Evolutionary conservation across 352 stramenopile genomes (phyloP), one percentile per base, ranked within the genome.

Genomic region (Globisporangium middletonii): DNA sequence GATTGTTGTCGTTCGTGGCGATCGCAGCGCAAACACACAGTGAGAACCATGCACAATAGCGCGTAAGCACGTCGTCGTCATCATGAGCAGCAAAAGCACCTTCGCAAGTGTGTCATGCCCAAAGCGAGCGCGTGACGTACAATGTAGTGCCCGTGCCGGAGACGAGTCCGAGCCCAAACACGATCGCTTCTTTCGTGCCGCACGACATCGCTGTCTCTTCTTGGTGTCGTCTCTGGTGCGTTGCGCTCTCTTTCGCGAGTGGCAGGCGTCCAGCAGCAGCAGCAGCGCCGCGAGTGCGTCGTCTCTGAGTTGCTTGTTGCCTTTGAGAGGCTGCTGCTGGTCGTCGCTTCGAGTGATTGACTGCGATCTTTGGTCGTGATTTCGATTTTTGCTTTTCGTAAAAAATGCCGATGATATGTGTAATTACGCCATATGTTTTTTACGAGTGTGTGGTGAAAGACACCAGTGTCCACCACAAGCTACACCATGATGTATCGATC

Each of bases 81-180:
- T 9, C 2, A 5, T 6, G 15, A 28, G 0, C 16, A 61, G 15
- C 2, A 26, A 23, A 23, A 23, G 23, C 23, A 23, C 23, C 23
- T 23, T 16, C 58, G 26, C 48, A 43, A 18, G 16, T 26, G 47
- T 54, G 13, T 23, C 38, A 50, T 35, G 54, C 28, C 2, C 43
- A 48, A 18, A 26, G 43, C n/a, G 43, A 48, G n/a, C 5, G 43
- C 11, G 16, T 4, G 8, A 83, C 80, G 55, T 82, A 92, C 84
- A 94, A 60, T 26, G 84, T 94, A 28, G 82, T 92, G 64, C 84
- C 82, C 16, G 84, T 94, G 71, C 84, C 84, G 9, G 84, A 92
- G 69, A 94, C 60, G 27, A 94, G 72, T 7, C 84, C 84, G 59
- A 94, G 75, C 51, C 67, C 68, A 56, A 94, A 94, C 53, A 94